phyloP scores from a whole-genome alignment of 371 early-diverging fungal species.

The Saksenaea oblongispora region DNA sequence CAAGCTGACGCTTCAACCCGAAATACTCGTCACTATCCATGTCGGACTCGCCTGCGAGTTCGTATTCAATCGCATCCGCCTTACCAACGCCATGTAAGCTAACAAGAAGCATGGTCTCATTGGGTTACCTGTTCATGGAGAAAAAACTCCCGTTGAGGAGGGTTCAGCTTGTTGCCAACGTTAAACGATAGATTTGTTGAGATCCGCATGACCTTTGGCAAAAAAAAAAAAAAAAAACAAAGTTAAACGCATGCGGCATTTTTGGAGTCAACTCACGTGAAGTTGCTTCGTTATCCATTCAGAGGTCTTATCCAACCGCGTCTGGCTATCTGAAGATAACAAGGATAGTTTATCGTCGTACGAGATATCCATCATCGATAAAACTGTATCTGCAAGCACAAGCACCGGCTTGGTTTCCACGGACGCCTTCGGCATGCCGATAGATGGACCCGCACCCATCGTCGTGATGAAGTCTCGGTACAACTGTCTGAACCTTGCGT shows the following conservation, averaged over 20 bases:
- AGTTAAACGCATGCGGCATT: not conserved
- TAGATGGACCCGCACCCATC: not conserved
- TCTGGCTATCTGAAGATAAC: conserved; percentile 58
- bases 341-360: conserved; percentile 74
- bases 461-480: conserved; percentile 51
- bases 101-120: no score
- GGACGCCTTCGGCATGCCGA: conserved; percentile 50
- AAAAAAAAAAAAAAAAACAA: not conserved
- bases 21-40: conserved; percentile 54
- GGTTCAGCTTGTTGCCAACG: conserved; percentile 76
- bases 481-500: conserved; percentile 60
- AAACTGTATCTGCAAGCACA: conserved; percentile 72
- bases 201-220: conserved; percentile 65
- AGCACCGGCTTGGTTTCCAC: conserved; percentile 66
- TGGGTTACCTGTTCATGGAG: conserved; percentile 81
- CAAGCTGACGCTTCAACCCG: conserved; percentile 55
- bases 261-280: conserved; percentile 48
- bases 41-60: conserved; percentile 62
- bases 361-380: conserved; percentile 71
- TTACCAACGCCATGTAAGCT: conserved; percentile 22
- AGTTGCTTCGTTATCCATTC: conserved; percentile 78
- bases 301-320: conserved; percentile 57
- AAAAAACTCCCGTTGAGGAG: conserved; percentile 83
- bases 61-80: conserved; percentile 82
- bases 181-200: conserved; percentile 79